Base-by-base conservation (phyloP, 139 green algal genomes). In the Haematococcus sp. region DNA sequence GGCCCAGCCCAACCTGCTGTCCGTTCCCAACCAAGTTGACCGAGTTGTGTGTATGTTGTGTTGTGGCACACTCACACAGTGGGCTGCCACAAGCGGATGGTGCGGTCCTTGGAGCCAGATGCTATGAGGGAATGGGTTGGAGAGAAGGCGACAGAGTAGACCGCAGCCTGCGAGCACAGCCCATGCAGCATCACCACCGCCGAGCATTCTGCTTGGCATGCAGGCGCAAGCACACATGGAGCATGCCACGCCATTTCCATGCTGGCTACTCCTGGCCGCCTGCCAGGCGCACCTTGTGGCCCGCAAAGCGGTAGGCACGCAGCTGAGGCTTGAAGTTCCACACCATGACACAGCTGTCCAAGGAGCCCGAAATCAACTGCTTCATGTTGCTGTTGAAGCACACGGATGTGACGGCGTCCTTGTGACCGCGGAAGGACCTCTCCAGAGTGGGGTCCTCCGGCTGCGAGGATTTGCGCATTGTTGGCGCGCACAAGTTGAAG, bases 271-370 rank as follows among this genome's bases (percentile, higher is more conserved):
- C 49, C 49, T 58, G 16, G 49, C 49, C 49, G 49, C 17, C 40
- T 49, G 7, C 11, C 40, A 49, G 40, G 40, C 40, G 40, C 34
- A 91, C 90, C 81, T 89, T 94, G 79, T 97, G 92, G 2, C 92
- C 92, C 1, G 86, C 80, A 76, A 95, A 96, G 7, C 89, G 77
- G 51, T 88, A 95, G 0, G 92, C 92, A 0, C 91, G 74, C 63
- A 95, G 75, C 80, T 94, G 88, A 0, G 91, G 89, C 61, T 95
- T 95, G 83, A 97, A 95, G 84, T 96, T 94, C 92, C 92, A 97
- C 19, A 97, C 82, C 91, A 97, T 95, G 27, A 97, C 86, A 28
- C 59, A 86, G 65, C 86, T 81, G 65, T 97, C 92, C 66, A 93
- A 31, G 0, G 80, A 88, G 4, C 87, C 88, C 0, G 88, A 94